A percentile compares a stretch with the other conserved stretches of the same genome.
Evolutionary conservation across 305 asterid species (phyloP).

Genomic region (Rubia balearica): DNA sequence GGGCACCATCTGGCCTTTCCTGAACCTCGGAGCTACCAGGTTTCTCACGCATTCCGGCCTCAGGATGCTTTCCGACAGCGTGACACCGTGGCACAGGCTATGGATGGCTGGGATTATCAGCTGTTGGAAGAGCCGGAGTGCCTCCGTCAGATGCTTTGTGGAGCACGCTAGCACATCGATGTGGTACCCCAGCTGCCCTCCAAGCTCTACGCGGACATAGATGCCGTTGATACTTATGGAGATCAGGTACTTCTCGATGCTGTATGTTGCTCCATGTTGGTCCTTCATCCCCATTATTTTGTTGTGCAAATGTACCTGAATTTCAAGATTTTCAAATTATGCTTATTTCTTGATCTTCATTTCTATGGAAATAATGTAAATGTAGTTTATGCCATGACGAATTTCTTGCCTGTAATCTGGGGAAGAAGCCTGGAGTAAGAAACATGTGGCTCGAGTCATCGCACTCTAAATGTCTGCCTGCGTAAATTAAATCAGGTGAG

Average conservation of each 20-base stretch:
- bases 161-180: conserved; percentile 81
- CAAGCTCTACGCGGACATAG: conserved; percentile 67
- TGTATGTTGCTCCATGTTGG: conserved; percentile 75
- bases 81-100: conserved; percentile 50
- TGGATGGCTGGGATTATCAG: conserved; percentile 66
- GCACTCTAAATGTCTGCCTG: conserved; percentile 70
- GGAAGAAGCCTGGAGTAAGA: conserved; percentile 71
- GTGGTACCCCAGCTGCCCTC: conserved; percentile 57
- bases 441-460: conserved; percentile 69
- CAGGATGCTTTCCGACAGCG: conserved; percentile 54
- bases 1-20: conserved; percentile 47
- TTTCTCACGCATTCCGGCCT: conserved; percentile 70
- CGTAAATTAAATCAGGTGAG: conserved; percentile 40
- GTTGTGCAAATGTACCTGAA: conserved; percentile 75
- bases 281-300: conserved; percentile 51
- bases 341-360: not conserved
- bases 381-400: not conserved
- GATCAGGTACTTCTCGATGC: conserved; percentile 65
- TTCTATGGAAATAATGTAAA: not conserved
- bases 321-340: conserved; percentile 7
- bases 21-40: conserved; percentile 56
- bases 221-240: conserved; percentile 60
- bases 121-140: conserved; percentile 66
- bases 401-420: conserved; percentile 67
- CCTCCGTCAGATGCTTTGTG: conserved; percentile 62